Evolutionary conservation across 768 basidiomycete species (phyloP), one percentile per base, ranked within the genome.

Genomic region (Hirschioporus abietinus): DNA sequence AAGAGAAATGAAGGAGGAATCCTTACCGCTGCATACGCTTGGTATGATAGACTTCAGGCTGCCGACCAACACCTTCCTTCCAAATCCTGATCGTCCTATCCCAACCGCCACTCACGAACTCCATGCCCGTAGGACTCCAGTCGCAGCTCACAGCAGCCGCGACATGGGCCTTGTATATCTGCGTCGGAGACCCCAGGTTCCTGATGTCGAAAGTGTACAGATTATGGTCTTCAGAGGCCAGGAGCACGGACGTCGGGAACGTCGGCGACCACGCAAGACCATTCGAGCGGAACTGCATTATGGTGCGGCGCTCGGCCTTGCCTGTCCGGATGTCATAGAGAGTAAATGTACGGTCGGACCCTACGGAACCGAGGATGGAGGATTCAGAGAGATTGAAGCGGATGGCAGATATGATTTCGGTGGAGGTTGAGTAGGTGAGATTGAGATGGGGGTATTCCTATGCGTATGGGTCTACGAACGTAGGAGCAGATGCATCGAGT

Each of bases 221-320:
- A 72, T 98, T 97, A 79, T 99, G 96, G 73, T 99, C 96, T 81
- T 99, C 97, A 0, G 96, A 98, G n/a, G 93, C 97, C 7, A 99
- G 85, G 8, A 99, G 86, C 52, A 98, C 79, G 3, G 89, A 82
- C 0, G 96, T 98, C 1, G 97, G 97, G 74, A 95, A 90, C 0
- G 94, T 96, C 0, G 97, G 97, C 30, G 95, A 98, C 96, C 96
- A 99, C 17, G 94, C 84, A 1, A 99, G 82, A 7, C 91, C 84
- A 71, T 99, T 99, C 71, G 88, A 88, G 71, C 87, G 89, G 89
- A 91, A 91, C 81, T 92, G 89, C 93, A 99, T 96, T 65, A 97
- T 82, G 5, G 96, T 84, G 60, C 95, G 80, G 27, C 95, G 84
- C 74, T 99, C 94, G 0, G 97, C 96, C 78, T 97, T 98, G 60